Evolutionary conservation across 805 yeast species (phyloP).

Genomic region (Metschnikowia vanudenii): DNA sequence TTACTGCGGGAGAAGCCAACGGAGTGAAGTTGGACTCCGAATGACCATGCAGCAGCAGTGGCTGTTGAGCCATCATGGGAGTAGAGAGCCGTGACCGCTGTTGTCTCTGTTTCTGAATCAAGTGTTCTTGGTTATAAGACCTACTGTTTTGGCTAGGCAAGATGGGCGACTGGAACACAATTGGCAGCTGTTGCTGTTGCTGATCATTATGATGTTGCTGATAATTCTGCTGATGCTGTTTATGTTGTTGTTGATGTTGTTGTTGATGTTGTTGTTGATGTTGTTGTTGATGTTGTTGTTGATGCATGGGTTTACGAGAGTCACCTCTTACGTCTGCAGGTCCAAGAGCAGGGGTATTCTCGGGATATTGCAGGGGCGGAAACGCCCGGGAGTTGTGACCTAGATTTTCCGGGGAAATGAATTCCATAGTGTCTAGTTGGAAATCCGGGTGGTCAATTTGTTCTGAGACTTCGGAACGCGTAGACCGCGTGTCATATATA

Average conservation of each 20-base stretch:
- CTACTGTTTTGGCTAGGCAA: conserved; percentile 43
- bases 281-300: too few species aligned
- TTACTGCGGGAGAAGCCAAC: conserved; percentile 70
- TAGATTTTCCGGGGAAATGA: conserved; percentile 16
- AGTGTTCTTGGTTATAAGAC: conserved; percentile 43
- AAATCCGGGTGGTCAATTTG: not conserved
- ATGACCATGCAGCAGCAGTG: not conserved
- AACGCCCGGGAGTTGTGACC: conserved; percentile 18
- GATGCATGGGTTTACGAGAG: not conserved
- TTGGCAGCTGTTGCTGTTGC: not conserved
- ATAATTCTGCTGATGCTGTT: too few species aligned
- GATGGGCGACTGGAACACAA: conserved; percentile 30
- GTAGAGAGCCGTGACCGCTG: conserved; percentile 18
- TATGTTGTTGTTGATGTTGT: too few species aligned
- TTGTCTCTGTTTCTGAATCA: conserved; percentile 32
- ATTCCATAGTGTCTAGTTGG: conserved; percentile 16
- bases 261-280: too few species aligned
- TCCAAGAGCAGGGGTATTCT: conserved; percentile 19
- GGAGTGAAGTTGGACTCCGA: conserved; percentile 68
- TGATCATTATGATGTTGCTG: too few species aligned
- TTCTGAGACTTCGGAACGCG: not conserved
- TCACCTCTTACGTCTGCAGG: conserved; percentile 4
- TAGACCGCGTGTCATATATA: conserved; percentile 4
- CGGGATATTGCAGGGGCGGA: conserved; percentile 20
- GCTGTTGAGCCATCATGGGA: conserved; percentile 5